Base-by-base conservation (phyloP, 495 filamentous ascomycete species). In the Podospora anserina region DNA sequence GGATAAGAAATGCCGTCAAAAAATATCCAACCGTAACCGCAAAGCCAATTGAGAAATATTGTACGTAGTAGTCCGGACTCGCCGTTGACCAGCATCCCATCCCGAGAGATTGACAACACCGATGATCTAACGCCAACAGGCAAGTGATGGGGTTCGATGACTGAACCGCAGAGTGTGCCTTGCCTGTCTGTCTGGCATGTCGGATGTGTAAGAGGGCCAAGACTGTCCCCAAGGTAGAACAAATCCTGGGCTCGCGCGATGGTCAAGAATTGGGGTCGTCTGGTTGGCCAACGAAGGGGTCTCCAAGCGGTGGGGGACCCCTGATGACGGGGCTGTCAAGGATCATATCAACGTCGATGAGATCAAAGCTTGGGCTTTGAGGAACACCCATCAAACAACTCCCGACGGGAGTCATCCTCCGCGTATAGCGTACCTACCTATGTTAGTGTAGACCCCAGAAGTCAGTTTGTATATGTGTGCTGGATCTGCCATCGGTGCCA, bases 41-140 rank as follows among this genome's bases (percentile, higher is more conserved):
- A 49, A 13, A 49, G 15, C 15, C 39, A 11, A 49, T 49, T 49
- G 7, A 49, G 39, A 49, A 13, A 49, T 49, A 49, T 11, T 11
- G 39, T 5, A 39, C 34, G 5, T 23, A 23, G 34, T 49, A 49
- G 39, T 13, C 39, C 39, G 39, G 39, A 16, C 39, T 49, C 39
- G 15, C 39, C 39, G 39, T 49, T 49, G 7, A 49, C 39, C 5
- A 49, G 39, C 39, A 49, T 49, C 39, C 9, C 6, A 13, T 49
- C 39, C 39, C 39, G 15, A 49, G 9, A 11, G 39, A 49, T 5
- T 49, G 39, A 49, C 39, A 49, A 49, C 39, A 16, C 9, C 9
- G 9, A 27, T 19, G 55, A 58, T 58, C 55, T 58, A 58, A 58
- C 55, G 55, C 55, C 55, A 58, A 58, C 55, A 58, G 55, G 55